Conservation (phyloP, 441 rosid genomes). For the Pelargonium myrrhifolium region DNA sequence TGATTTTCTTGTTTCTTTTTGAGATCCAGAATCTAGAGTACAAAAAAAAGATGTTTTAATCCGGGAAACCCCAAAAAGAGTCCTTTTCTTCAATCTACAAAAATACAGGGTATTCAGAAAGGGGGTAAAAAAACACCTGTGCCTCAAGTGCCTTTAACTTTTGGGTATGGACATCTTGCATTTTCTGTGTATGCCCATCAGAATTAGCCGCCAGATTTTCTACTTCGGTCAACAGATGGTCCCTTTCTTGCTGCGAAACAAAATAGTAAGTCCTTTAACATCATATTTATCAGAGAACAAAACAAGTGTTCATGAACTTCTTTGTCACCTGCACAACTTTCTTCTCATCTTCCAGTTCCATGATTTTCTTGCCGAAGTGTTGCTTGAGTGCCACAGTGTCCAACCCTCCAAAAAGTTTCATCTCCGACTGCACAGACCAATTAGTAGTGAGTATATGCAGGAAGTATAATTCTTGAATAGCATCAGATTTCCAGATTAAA, state of each 20-base stretch:
- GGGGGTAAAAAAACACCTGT: conserved; percentile 37
- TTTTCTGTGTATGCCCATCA: conserved; percentile 79
- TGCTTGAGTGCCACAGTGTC: conserved; percentile 73
- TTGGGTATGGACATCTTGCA: conserved; percentile 78
- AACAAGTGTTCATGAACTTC: conserved; percentile 14
- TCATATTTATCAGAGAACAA: conserved; percentile 8
- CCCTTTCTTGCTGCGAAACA: conserved; percentile 75
- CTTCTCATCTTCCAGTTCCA: conserved; percentile 87
- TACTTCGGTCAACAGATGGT: conserved; percentile 74
- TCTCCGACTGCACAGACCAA: conserved; percentile 65
- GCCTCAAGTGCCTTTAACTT: conserved; percentile 80
- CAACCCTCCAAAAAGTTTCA: conserved; percentile 78
- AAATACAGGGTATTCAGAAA: not conserved
- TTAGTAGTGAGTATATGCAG: not conserved
- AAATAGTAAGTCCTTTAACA: conserved; percentile 15
- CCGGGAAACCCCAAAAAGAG: not conserved
- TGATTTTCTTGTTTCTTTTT: conserved; percentile 97
- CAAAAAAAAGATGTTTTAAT: conserved; percentile 15
- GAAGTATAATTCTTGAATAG: not conserved
- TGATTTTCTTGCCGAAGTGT: conserved; percentile 92
- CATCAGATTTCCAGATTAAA: not conserved
- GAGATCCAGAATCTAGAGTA: conserved; percentile 66
- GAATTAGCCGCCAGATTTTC: conserved; percentile 71
- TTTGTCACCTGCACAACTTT: conserved; percentile 69
- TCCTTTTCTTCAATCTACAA: conserved; percentile 1